Evolutionary conservation across 164 flowering plant species (phyloP).

Genomic region (Akebia trifoliata): DNA sequence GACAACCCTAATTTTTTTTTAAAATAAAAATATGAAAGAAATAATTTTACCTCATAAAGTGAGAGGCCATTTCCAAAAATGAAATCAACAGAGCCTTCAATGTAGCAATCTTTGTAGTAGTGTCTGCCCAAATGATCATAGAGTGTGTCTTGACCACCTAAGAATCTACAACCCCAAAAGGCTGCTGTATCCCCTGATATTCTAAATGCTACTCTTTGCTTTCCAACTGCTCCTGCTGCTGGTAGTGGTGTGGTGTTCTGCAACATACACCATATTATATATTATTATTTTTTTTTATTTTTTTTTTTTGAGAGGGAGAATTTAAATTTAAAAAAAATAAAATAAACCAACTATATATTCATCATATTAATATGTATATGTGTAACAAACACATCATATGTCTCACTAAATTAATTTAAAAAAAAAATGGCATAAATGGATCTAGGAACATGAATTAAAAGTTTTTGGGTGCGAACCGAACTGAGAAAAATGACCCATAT

Average conservation of each 20-base stretch:
- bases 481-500: too few species aligned
- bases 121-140: constrained; percentile 95
- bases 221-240: constrained; percentile 71
- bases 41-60: constrained; percentile 77
- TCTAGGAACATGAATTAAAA: too few species aligned
- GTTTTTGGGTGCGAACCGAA: too few species aligned
- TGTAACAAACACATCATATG: too few species aligned
- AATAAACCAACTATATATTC: too few species aligned
- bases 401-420: too few species aligned
- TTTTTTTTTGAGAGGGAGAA: constrained; percentile 2
- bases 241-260: constrained; percentile 96
- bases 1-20: too few species aligned
- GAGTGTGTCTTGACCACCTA: constrained; percentile 95
- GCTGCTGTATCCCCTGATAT: constrained; percentile 93
- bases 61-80: constrained; percentile 93
- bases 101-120: constrained; percentile 94
- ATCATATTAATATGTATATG: too few species aligned
- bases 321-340: neutral
- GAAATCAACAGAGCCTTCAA: constrained; percentile 98
- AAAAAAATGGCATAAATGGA: too few species aligned
- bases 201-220: constrained; percentile 93
- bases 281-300: neutral
- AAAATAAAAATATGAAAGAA: too few species aligned
- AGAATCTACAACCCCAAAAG: constrained; percentile 75
- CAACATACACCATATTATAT: constrained; percentile 9